Conservation (phyloP, 805 yeast genomes). For the Wickerhamomyces silvicola region DNA sequence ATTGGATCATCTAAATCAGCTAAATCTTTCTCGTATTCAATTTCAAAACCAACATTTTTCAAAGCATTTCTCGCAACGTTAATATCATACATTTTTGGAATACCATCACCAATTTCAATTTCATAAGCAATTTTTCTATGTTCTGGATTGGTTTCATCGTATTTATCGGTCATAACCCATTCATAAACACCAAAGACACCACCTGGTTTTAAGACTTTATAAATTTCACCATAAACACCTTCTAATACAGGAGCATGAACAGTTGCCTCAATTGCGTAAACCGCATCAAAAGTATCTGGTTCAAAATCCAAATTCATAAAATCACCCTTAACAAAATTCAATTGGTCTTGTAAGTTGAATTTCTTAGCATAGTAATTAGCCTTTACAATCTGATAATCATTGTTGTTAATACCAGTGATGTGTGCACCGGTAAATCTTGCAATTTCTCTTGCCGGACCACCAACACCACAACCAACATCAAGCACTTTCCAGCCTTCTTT, state of each 20-base stretch:
- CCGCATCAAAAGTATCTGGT: constrained; percentile 87
- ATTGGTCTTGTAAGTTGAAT: constrained; percentile 60
- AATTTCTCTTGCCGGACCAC: constrained; percentile 98
- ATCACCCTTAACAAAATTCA: constrained; percentile 91
- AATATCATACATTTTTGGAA: constrained; percentile 89
- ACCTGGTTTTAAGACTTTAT: constrained; percentile 94
- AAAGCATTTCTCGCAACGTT: constrained; percentile 87
- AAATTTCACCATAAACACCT: constrained; percentile 93
- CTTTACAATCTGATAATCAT: constrained; percentile 93
- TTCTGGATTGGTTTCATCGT: constrained; percentile 79
- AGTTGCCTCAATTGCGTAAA: constrained; percentile 97
- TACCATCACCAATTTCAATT: constrained; percentile 97
- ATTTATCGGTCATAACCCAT: constrained; percentile 97
- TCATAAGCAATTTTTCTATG: constrained; percentile 96
- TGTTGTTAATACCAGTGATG: constrained; percentile 89
- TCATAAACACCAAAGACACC: constrained; percentile 97
- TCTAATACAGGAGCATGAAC: constrained; percentile 95
- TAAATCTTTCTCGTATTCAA: constrained; percentile 69
- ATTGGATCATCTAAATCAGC: constrained; percentile 77
- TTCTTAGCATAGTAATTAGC: constrained; percentile 75
- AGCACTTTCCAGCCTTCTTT: constrained; percentile 77
- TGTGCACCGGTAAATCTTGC: constrained; percentile 82
- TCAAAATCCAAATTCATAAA: constrained; percentile 98
- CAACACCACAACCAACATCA: constrained; percentile 99
- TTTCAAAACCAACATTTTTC: constrained; percentile 78